phyloP scores from a whole-genome alignment of 1,139 yeast species.

The Taphrina communis region DNA sequence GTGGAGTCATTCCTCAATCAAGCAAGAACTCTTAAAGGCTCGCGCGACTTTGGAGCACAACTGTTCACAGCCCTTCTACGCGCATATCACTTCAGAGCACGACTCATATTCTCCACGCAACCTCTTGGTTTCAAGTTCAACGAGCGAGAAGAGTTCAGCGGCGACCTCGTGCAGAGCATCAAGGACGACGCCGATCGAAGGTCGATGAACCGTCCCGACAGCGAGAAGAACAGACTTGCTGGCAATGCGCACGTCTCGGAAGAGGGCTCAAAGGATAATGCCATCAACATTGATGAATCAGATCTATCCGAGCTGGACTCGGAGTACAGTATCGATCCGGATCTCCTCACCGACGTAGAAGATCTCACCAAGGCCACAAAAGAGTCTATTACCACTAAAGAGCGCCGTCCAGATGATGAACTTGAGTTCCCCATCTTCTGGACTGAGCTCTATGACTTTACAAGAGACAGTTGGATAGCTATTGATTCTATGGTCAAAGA shows the following conservation, averaged over 20 bases:
- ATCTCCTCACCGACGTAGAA: slow-evolving; percentile 14
- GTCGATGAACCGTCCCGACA: background rate
- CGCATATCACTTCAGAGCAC: slow-evolving; percentile 70
- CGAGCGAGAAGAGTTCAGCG: slow-evolving; percentile 34
- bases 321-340: slow-evolving; percentile 22
- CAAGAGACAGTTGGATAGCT: slow-evolving; percentile 71
- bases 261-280: slow-evolving; percentile 14
- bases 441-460: slow-evolving; percentile 91
- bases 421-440: slow-evolving; percentile 76
- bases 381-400: background rate
- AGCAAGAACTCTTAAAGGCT: slow-evolving; percentile 62
- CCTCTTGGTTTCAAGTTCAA: slow-evolving; percentile 81
- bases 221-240: background rate
- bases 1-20: slow-evolving; percentile 55
- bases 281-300: slow-evolving; percentile 16
- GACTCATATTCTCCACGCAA: slow-evolving; percentile 82
- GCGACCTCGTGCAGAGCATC: slow-evolving; percentile 1
- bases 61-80: slow-evolving; percentile 82
- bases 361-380: slow-evolving; percentile 1
- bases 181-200: background rate
- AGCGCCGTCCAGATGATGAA: slow-evolving; percentile 22
- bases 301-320: slow-evolving; percentile 21
- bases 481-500: slow-evolving; percentile 75
- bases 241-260: background rate
- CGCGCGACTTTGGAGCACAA: slow-evolving; percentile 80